Percentiles rank a stretch among this genome's conserved stretches.
Evolutionary conservation across 352 stramenopile genomes (phyloP).

Genomic region (Pythium vanterpoolii): DNA sequence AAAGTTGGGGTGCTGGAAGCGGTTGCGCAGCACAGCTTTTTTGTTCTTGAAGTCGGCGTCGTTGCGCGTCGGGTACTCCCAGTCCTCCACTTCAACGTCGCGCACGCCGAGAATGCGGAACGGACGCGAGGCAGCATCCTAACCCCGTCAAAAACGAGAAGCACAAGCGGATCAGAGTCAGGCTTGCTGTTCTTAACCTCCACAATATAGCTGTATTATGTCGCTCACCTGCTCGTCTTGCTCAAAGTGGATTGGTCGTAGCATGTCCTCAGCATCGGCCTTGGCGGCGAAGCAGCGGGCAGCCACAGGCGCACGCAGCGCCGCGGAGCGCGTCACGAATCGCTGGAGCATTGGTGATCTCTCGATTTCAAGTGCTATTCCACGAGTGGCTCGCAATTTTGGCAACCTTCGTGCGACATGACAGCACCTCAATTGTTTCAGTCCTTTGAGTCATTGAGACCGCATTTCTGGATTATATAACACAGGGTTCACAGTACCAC

Average conservation of each 20-base stretch:
- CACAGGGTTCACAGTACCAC: background rate
- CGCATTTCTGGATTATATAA: background rate
- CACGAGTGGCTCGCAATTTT: conserved; percentile 9
- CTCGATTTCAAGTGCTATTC: background rate
- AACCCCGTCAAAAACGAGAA: conserved; percentile 30
- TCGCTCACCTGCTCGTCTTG: conserved; percentile 51
- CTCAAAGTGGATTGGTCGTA: conserved; percentile 75
- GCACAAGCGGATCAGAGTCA: background rate
- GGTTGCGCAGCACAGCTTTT: conserved; percentile 61
- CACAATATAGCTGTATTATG: background rate
- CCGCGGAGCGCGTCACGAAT: conserved; percentile 16
- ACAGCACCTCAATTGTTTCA: background rate
- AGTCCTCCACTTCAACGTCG: conserved; percentile 75
- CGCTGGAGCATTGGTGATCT: conserved; percentile 24
- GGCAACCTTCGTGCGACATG: conserved; percentile 21
- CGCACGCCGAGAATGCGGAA: conserved; percentile 82
- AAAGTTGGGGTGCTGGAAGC: conserved; percentile 78
- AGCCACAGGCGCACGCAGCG: conserved; percentile 10
- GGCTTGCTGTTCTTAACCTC: no score
- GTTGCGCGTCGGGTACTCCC: conserved; percentile 66
- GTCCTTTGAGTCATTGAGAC: background rate
- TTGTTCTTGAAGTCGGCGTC: conserved; percentile 67
- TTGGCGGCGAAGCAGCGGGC: conserved; percentile 24
- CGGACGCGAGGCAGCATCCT: conserved; percentile 40
- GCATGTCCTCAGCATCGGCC: conserved; percentile 11